Evolutionary conservation across 73 alveolate genomes (phyloP).

Genomic region (Tetrahymena thermophila): DNA sequence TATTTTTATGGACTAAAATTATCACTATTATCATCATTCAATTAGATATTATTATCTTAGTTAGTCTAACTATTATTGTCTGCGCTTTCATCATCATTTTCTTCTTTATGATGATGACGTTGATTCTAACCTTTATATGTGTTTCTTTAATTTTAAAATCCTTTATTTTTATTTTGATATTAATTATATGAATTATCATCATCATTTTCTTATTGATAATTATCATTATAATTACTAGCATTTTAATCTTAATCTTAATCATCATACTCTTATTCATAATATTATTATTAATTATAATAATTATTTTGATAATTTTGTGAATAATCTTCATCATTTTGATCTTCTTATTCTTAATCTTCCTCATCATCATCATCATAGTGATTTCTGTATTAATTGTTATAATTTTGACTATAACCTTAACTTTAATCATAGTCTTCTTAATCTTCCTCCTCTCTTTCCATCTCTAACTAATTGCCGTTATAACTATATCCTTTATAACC

Average conservation of each 20-base stretch:
- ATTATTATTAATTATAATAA: background rate
- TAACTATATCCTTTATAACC: background rate
- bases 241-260: background rate
- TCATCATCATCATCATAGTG: background rate
- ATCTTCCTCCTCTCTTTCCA: background rate
- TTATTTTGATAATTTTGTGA: background rate
- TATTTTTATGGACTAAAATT: background rate
- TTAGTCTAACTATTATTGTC: too few relatives aligned
- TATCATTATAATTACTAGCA: background rate
- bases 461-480: background rate
- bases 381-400: background rate
- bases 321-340: background rate
- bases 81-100: background rate
- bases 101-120: background rate
- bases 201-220: background rate
- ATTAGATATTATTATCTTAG: background rate
- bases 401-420: background rate
- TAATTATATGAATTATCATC: background rate
- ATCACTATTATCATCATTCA: background rate
- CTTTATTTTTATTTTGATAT: background rate
- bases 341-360: background rate
- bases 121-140: background rate
- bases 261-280: background rate
- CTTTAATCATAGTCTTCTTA: background rate
- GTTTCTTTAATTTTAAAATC: background rate